Conservation (phyloP, 2,329 filamentous ascomycete species). For the Diatrype stigma region DNA sequence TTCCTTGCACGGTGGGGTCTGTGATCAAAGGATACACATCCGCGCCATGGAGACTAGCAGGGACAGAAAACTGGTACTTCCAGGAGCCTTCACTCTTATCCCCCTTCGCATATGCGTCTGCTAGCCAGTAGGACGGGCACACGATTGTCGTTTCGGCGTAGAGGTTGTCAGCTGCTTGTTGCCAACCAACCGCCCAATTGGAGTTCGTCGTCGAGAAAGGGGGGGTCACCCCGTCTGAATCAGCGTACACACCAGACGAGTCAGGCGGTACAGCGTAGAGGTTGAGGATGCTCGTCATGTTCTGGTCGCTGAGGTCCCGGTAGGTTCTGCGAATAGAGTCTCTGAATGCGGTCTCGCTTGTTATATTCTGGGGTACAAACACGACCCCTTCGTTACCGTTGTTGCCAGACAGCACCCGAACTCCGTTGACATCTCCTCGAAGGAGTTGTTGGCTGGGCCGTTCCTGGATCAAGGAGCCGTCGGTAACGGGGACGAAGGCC, state of each 20-base stretch:
- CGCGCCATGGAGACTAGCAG: conserved; percentile 34
- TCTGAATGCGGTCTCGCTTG: conserved; percentile 24
- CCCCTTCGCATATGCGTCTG: conserved; percentile 37
- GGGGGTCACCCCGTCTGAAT: conserved; percentile 32
- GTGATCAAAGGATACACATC: conserved; percentile 35
- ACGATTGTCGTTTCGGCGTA: conserved; percentile 52
- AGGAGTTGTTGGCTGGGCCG: conserved; percentile 26
- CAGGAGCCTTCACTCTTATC: conserved; percentile 31
- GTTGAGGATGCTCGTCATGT: conserved; percentile 28
- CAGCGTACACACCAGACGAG: conserved; percentile 25
- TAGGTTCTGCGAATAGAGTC: conserved; percentile 29
- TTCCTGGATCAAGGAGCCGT: conserved; percentile 28
- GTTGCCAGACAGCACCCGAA: conserved; percentile 28
- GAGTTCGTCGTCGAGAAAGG: conserved; percentile 48
- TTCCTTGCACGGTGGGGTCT: conserved; percentile 14
- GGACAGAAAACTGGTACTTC: conserved; percentile 47
- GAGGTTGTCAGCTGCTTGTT: conserved; percentile 50
- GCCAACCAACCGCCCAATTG: conserved; percentile 45
- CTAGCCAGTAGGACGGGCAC: conserved; percentile 54
- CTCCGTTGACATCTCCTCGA: conserved; percentile 27
- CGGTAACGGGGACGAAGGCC: conserved; percentile 36
- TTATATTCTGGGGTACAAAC: conserved; percentile 34
- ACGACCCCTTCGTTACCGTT: conserved; percentile 34
- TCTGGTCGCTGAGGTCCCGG: conserved; percentile 26
- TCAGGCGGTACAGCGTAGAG: conserved; percentile 24